These are phyloP conservation scores for Chlamydomonas sp. DNA, from an alignment of 139 green algal species.

Conservation along the genomic window DNA sequence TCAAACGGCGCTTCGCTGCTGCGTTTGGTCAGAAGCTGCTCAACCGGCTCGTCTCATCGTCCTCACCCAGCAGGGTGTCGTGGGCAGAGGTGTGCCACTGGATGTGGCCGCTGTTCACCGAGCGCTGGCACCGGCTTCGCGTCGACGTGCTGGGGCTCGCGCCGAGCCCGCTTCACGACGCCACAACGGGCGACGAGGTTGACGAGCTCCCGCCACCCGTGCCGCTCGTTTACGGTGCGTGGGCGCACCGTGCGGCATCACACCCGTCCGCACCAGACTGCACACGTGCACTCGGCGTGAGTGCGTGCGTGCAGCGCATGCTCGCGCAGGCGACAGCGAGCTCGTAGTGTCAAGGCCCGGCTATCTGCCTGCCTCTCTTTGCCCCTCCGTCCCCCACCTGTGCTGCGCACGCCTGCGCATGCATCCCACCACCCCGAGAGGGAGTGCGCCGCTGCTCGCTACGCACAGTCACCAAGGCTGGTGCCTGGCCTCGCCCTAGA, in stretches of 20 bases:
- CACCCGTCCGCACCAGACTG: too few relatives aligned
- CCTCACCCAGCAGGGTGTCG: neutral
- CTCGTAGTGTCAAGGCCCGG: too few relatives aligned
- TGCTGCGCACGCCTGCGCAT: too few relatives aligned
- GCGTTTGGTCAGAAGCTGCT: neutral
- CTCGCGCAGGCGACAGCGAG: too few relatives aligned
- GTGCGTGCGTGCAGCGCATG: too few relatives aligned
- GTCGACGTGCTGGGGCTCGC: constrained; percentile 36
- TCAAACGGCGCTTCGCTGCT: constrained; percentile 1
- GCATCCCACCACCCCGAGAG: too few relatives aligned
- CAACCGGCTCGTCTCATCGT: neutral
- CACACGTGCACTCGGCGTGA: too few relatives aligned
- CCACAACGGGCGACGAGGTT: neutral
- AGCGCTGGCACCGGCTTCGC: constrained; percentile 52
- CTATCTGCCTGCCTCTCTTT: too few relatives aligned
- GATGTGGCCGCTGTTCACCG: constrained; percentile 73
- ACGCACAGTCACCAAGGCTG: too few relatives aligned
- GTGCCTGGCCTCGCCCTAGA: too few relatives aligned
- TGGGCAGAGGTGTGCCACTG: constrained; percentile 42
- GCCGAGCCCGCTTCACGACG: constrained; percentile 25
- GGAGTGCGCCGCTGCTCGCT: too few relatives aligned
- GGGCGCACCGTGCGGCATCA: neutral
- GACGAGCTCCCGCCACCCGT: constrained; percentile 15
- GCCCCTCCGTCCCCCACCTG: too few relatives aligned
- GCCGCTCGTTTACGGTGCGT: constrained; percentile 36